Evolutionary conservation across 2,329 filamentous ascomycete species (phyloP).

Genomic region (Tolypocladium cylindrosporum): DNA sequence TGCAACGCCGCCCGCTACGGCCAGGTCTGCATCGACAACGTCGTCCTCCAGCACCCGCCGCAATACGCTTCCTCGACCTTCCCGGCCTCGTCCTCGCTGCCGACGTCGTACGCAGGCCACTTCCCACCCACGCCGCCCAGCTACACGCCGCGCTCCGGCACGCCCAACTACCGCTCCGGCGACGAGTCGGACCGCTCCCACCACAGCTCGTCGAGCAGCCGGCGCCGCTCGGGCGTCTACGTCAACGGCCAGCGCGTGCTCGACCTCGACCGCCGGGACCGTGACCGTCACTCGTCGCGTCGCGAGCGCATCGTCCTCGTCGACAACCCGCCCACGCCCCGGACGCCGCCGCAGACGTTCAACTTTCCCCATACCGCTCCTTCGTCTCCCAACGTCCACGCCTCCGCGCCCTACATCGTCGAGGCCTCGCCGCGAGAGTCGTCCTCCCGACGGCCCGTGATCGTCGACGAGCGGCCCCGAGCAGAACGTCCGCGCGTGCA

Average conservation of each 20-base stretch:
- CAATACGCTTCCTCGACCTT: conserved; percentile 17
- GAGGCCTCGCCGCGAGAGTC: conserved; percentile 13
- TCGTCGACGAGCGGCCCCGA: conserved; percentile 26
- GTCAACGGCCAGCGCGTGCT: conserved; percentile 25
- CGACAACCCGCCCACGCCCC: conserved; percentile 33
- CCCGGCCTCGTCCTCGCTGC: conserved; percentile 9
- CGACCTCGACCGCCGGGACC: conserved; percentile 21
- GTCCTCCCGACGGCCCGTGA: conserved; percentile 20
- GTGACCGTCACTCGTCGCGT: conserved; percentile 12
- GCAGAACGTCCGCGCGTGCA: conserved; percentile 18
- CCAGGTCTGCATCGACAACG: conserved; percentile 30
- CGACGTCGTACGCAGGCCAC: conserved; percentile 14
- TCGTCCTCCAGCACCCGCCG: conserved; percentile 29
- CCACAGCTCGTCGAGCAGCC: conserved; percentile 13
- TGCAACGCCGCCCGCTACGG: conserved; percentile 29
- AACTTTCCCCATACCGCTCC: conserved; percentile 28
- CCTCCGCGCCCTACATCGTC: conserved; percentile 13
- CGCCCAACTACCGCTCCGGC: conserved; percentile 24
- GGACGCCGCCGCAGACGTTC: conserved; percentile 34
- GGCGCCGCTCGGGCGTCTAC: conserved; percentile 15
- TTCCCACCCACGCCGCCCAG: conserved; percentile 32
- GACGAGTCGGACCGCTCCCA: conserved; percentile 25
- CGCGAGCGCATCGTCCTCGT: conserved; percentile 34
- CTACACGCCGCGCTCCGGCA: conserved; percentile 19
- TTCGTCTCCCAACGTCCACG: conserved; percentile 21